A percentile compares a stretch with the other conserved stretches of the same genome.
Conservation (phyloP, 2,329 filamentous ascomycete species). For the Pseudocercospora vitis region DNA sequence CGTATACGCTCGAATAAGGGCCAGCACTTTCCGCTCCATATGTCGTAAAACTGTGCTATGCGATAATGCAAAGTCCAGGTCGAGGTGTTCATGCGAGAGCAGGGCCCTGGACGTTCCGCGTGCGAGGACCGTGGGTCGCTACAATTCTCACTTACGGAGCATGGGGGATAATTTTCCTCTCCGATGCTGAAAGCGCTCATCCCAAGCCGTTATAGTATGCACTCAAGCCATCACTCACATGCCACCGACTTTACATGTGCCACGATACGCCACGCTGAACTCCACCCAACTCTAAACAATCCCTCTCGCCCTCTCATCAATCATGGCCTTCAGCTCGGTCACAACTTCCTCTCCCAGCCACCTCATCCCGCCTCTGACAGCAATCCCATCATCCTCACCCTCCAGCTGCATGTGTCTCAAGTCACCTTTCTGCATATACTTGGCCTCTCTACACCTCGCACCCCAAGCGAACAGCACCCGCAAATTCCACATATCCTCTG, state of each 20-base stretch:
- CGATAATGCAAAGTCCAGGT: too few relatives aligned
- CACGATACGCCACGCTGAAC: background rate
- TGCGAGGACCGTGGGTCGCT: too few relatives aligned
- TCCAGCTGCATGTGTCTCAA: background rate
- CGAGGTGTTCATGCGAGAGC: too few relatives aligned
- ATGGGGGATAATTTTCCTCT: background rate
- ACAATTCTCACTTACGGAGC: too few relatives aligned
- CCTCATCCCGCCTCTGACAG: conserved; percentile 40
- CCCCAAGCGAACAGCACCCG: conserved; percentile 66
- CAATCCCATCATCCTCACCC: background rate
- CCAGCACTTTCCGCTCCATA: too few relatives aligned
- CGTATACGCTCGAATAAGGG: too few relatives aligned
- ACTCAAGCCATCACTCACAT: background rate
- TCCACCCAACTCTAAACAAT: background rate
- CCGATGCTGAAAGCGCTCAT: too few relatives aligned
- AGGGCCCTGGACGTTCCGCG: too few relatives aligned
- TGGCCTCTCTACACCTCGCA: conserved; percentile 42
- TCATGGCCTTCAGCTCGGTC: conserved; percentile 54
- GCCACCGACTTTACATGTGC: background rate
- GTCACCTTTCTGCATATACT: conserved; percentile 38
- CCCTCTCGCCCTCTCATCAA: conserved; percentile 43
- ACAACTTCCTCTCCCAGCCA: conserved; percentile 61
- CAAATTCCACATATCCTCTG: conserved; percentile 62
- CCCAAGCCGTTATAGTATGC: too few relatives aligned
- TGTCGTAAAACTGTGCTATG: too few relatives aligned